phyloP scores from a whole-genome alignment of 148 eudicot genomes.

The Euryodendron excelsum region DNA sequence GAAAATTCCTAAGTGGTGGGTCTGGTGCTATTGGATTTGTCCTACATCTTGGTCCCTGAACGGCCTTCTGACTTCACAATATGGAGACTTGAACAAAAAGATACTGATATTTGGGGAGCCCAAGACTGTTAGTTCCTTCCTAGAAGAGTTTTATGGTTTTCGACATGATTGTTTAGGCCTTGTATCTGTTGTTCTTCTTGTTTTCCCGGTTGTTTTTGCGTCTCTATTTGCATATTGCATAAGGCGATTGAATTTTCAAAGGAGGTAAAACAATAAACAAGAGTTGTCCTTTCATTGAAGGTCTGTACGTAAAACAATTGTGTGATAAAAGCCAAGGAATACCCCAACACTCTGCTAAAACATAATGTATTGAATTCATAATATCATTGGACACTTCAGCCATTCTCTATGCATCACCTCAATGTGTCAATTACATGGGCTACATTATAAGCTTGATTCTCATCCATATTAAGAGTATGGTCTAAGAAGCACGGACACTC shows the following conservation, averaged over 20 bases:
- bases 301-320: no score
- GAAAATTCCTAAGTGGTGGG: conserved; percentile 43
- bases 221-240: conserved; percentile 15
- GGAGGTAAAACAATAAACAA: conserved; percentile 3
- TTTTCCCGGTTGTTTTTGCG: conserved; percentile 21
- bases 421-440: no score
- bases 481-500: no score
- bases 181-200: conserved; percentile 14
- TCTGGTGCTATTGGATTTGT: conserved; percentile 48
- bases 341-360: no score
- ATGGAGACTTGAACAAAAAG: conserved; percentile 28
- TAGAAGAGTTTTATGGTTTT: conserved; percentile 23
- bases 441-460: no score
- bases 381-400: no score
- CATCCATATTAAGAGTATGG: no score
- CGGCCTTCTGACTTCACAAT: conserved; percentile 44
- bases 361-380: no score
- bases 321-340: no score
- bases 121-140: conserved; percentile 17
- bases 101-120: conserved; percentile 20
- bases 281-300: not conserved
- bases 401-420: no score
- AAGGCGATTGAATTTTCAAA: conserved; percentile 18
- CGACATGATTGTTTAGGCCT: conserved; percentile 15
- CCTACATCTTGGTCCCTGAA: conserved; percentile 49